phyloP scores from a whole-genome alignment of 371 early-diverging fungal species.

The Zychaea mexicana region DNA sequence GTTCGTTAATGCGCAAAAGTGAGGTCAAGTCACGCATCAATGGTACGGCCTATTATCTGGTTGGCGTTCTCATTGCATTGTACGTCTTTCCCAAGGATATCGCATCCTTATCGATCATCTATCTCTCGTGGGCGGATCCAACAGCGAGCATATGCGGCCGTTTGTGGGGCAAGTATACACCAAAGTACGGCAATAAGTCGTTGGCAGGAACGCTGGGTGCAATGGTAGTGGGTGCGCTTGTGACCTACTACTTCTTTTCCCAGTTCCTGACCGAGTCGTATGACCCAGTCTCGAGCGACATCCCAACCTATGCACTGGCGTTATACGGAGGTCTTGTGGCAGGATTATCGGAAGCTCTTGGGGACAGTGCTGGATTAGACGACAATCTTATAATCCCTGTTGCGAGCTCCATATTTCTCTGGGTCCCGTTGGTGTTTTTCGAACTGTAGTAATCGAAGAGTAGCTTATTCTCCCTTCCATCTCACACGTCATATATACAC shows the following conservation, averaged over 20 bases:
- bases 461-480: background rate
- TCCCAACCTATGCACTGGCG: conserved; percentile 24
- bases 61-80: conserved; percentile 47
- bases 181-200: conserved; percentile 46
- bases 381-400: conserved; percentile 55
- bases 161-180: conserved; percentile 54
- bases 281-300: conserved; percentile 10
- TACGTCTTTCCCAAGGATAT: conserved; percentile 49
- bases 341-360: conserved; percentile 45
- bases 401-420: conserved; percentile 40
- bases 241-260: conserved; percentile 45
- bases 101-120: conserved; percentile 56
- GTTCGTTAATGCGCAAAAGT: conserved; percentile 52
- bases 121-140: conserved; percentile 59
- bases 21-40: conserved; percentile 44
- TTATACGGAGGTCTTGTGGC: conserved; percentile 52
- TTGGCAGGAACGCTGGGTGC: conserved; percentile 56
- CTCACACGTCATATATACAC: background rate
- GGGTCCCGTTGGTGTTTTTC: conserved; percentile 33
- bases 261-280: conserved; percentile 17
- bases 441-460: background rate
- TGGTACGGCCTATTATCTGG: conserved; percentile 55
- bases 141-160: conserved; percentile 55
- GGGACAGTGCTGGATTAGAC: conserved; percentile 38
- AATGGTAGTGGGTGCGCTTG: conserved; percentile 34